Conservation (phyloP, 2,329 filamentous ascomycete species). For the Stemphylium vesicarium region DNA sequence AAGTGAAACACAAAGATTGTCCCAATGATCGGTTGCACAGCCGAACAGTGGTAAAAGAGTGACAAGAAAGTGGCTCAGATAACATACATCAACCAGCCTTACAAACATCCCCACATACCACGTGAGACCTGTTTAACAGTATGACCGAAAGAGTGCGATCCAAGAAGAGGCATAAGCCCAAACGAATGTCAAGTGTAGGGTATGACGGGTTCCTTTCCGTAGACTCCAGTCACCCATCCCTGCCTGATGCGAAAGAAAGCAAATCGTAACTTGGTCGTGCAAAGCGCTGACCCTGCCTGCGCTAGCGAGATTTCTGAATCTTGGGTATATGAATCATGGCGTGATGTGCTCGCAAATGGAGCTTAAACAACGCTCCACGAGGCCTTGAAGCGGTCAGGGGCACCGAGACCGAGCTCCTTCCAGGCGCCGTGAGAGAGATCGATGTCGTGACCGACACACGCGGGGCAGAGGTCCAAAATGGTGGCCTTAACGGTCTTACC, state of each 20-base stretch:
- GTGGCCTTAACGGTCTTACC: slow-evolving; percentile 35
- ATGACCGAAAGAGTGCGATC: slow-evolving; percentile 19
- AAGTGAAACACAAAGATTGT: slow-evolving; percentile 18
- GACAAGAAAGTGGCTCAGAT: slow-evolving; percentile 34
- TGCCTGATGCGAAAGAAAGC: slow-evolving; percentile 34
- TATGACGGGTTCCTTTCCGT: slow-evolving; percentile 17
- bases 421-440: slow-evolving; percentile 43
- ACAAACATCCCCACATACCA: slow-evolving; percentile 28
- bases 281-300: slow-evolving; percentile 51
- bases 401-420: slow-evolving; percentile 30
- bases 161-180: slow-evolving; percentile 8
- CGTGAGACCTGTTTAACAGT: slow-evolving; percentile 21
- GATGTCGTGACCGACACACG: slow-evolving; percentile 38
- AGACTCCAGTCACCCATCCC: slow-evolving; percentile 26
- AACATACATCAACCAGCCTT: not conserved
- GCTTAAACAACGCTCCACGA: slow-evolving; percentile 36
- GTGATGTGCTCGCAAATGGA: slow-evolving; percentile 17
- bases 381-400: slow-evolving; percentile 34
- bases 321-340: slow-evolving; percentile 39
- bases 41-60: slow-evolving; percentile 25
- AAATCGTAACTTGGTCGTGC: slow-evolving; percentile 45
- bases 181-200: not conserved
- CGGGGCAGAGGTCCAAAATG: slow-evolving; percentile 46
- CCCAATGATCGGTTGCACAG: slow-evolving; percentile 3
- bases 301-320: slow-evolving; percentile 41